Evolutionary conservation across 495 filamentous ascomycete genomes (phyloP), one percentile per base, ranked within the genome.

Genomic region (Xylaria bambusicola): DNA sequence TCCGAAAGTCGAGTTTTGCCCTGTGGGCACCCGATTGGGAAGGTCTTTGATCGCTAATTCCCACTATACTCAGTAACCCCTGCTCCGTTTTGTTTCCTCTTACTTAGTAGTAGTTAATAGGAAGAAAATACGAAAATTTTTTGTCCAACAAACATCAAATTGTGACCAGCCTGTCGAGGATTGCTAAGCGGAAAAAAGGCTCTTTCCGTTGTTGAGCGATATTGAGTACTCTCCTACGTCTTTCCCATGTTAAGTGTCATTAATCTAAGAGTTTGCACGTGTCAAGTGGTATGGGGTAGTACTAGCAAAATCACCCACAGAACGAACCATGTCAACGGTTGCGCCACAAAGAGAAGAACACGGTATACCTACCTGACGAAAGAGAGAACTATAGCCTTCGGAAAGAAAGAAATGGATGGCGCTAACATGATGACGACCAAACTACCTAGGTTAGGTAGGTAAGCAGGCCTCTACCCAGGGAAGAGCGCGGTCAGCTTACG

Each of bases 61-160:
- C 17, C 36, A 36, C 23, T 2, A 53, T 12, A 40, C 36, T 23
- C 52, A 33, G n/a, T 10, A 42, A 31, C 12, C 38, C 38, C 38
- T 54, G 26, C 52, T 54, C 44, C 52, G 52, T 54, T 15, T 42
- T 54, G 38, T 54, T 42, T 44, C 24, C 24, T 26, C 23, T 54
- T 38, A 33, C 52, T 36, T 54, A 54, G 52, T 54, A 42, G 51
- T 54, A 54, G 36, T 33, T 54, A 54, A 54, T 54, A 54, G 38
- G 40, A 26, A 54, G 40, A 54, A 27, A 54, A 12, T n/a, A 54
- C 18, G 26, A 52, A 52, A 52, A 54, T 26, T 40, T 7, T n/a
- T 29, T 7, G 1, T 29, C 0, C n/a, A 54, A 21, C n/a, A 18
- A 31, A 54, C 1, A 54, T 13, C 5, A 33, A 33, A n/a, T n/a